A percentile compares a stretch with the other conserved stretches of the same genome.
Conservation (phyloP, 2,329 filamentous ascomycete genomes). For the Microdochium paspali region DNA sequence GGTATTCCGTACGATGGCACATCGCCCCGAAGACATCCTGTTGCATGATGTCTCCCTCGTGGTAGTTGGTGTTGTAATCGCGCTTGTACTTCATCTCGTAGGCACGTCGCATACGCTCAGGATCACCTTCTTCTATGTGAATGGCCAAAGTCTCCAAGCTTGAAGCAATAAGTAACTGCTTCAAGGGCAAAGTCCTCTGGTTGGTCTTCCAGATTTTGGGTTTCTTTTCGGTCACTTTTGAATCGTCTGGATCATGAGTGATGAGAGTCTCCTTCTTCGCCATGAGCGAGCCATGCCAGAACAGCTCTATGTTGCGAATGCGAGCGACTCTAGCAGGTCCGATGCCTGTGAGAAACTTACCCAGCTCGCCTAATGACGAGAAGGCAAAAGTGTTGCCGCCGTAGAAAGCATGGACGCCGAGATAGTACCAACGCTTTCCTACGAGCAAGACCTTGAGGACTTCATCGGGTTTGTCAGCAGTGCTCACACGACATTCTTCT, state of each 20-base stretch:
- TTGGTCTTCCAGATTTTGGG: conserved; percentile 16
- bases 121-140: conserved; percentile 27
- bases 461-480: conserved; percentile 21
- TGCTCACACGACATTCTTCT: conserved; percentile 18
- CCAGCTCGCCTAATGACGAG: conserved; percentile 42
- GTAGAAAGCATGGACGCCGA: conserved; percentile 35
- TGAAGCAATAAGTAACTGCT: conserved; percentile 22
- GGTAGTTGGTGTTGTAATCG: conserved; percentile 6
- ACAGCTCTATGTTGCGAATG: conserved; percentile 32
- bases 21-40: conserved; percentile 8
- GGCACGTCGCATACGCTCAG: conserved; percentile 19
- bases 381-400: conserved; percentile 40
- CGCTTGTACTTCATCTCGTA: conserved; percentile 21
- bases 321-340: conserved; percentile 25
- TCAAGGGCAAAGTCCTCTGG: conserved; percentile 24
- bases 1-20: conserved; percentile 17
- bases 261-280: too few species aligned
- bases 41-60: conserved; percentile 1
- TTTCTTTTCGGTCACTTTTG: conserved; percentile 9
- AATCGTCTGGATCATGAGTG: too few species aligned
- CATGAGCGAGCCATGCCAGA: conserved; percentile 18
- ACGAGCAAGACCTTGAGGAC: conserved; percentile 29
- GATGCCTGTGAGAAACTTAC: conserved; percentile 34
- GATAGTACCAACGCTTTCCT: conserved; percentile 26
- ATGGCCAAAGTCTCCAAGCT: conserved; percentile 30